Percentiles rank a stretch among this genome's conserved stretches.
phyloP scores from a whole-genome alignment of 345 rosid genomes.

The Boechera stricta region DNA sequence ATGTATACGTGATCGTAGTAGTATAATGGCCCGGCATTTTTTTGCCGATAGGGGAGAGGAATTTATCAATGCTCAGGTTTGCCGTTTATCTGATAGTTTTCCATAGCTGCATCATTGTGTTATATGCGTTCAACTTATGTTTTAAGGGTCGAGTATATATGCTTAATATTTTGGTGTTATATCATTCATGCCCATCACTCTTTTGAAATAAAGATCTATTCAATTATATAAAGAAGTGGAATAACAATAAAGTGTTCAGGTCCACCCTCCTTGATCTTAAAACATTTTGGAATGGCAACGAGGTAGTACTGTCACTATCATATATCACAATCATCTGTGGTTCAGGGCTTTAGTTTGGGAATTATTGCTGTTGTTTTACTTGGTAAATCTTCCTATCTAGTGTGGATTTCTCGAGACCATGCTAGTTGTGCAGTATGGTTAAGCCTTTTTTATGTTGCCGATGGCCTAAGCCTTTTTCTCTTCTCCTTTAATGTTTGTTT shows the following conservation, averaged over 20 bases:
- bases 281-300: conserved; percentile 11
- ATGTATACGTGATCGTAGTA: conserved; percentile 99
- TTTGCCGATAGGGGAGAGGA: conserved; percentile 91
- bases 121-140: not conserved
- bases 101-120: conserved; percentile 8
- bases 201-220: not conserved
- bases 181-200: conserved; percentile 2
- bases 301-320: conserved; percentile 25
- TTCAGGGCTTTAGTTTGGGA: conserved; percentile 23
- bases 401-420: not conserved
- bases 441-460: conserved; percentile 15
- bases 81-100: conserved; percentile 8
- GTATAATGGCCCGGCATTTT: conserved; percentile 96
- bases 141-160: conserved; percentile 25
- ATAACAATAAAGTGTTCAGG: not conserved
- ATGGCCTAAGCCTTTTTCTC: not conserved
- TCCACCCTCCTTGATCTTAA: conserved; percentile 17
- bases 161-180: not conserved
- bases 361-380: conserved; percentile 14
- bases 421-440: not conserved
- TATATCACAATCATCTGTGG: conserved; percentile 21
- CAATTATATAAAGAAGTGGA: conserved; percentile 9
- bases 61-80: conserved; percentile 90
- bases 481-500: conserved; percentile 5
- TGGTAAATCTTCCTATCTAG: conserved; percentile 8